Base-by-base conservation (phyloP, 441 rosid species). In the Rhodomyrtus psidioides region DNA sequence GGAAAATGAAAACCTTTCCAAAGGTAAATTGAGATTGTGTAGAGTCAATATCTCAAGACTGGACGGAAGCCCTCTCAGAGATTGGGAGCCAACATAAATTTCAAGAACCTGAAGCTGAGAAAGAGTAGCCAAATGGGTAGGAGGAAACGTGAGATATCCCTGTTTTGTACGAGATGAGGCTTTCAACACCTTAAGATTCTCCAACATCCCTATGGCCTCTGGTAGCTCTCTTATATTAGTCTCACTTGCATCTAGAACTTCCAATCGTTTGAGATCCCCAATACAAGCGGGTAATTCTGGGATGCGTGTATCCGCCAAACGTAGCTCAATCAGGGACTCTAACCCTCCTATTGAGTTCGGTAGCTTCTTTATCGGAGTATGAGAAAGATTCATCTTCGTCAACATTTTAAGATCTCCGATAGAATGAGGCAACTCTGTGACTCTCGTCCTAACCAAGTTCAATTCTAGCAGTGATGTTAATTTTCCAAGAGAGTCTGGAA, bases 371-470 rank as follows among this genome's bases (percentile, higher is more conserved):
- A 28, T 60, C 6, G 9, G 1, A 60, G 70, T 27, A 5, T 0
- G 0, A 1, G 0, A 0, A 15, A 60, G 39, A 28, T 0, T 7
- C 70, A 60, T 14, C 39, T 0, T 28, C 17, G 6, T 60, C 39
- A 28, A 28, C 39, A 27, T 60, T 59, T 27, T 59, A 14, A 59
- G 5, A 59, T 59, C 34, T 59, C 34, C 65, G 0, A 59, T 59
- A 59, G 9, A 14, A 59, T 27, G 9, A 6, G 65, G 65, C 34
- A 59, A 59, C 9, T 59, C 10, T 27, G 2, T 14, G 65, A 59
- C 14, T 27, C 6, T 0, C 0, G 10, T 59, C 2, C 0, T 0
- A 6, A 0, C 1, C 65, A 59, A 59, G 2, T 59, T 0, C 4
- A 60, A 60, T 28, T 28, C 42, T 15, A 57, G 6, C 14, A 81